A percentile compares a stretch with the other conserved stretches of the same genome.
Conservation (phyloP, 2,329 filamentous ascomycete species). For the Onygenales sp. region DNA sequence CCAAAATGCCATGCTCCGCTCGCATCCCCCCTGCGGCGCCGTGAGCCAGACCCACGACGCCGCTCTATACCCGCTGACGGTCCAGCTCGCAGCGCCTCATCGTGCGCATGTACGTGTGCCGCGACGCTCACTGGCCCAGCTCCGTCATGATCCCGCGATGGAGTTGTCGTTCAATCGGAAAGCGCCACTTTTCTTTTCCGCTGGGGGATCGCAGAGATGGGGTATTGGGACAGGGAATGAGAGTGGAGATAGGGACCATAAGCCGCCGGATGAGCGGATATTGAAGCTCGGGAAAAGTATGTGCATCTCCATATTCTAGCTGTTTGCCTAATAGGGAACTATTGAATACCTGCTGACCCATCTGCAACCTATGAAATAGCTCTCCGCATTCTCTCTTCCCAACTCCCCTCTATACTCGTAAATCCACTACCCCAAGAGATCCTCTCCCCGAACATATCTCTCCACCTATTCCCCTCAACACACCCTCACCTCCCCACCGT, state of each 20-base stretch:
- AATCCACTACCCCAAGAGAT: conserved; percentile 54
- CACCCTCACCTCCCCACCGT: conserved; percentile 71
- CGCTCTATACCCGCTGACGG: neutral
- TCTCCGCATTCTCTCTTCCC: conserved; percentile 51
- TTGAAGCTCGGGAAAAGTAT: conserved; percentile 54
- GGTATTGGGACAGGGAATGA: conserved; percentile 16
- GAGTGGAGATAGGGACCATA: conserved; percentile 26
- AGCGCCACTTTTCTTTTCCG: conserved; percentile 19
- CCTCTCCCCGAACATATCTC: conserved; percentile 51
- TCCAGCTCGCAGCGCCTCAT: neutral
- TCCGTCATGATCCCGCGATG: neutral
- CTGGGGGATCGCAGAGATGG: conserved; percentile 7
- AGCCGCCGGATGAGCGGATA: conserved; percentile 49
- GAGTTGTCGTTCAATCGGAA: conserved; percentile 7
- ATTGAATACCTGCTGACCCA: neutral
- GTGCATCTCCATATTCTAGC: conserved; percentile 7
- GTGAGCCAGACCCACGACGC: neutral
- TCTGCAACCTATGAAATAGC: conserved; percentile 29
- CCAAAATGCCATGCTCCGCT: neutral
- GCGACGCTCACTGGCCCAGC: conserved; percentile 1
- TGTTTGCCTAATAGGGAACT: neutral
- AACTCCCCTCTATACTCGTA: conserved; percentile 51
- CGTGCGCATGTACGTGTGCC: neutral
- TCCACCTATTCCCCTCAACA: conserved; percentile 56
- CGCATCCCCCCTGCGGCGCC: neutral